These are phyloP conservation scores for Heracleum sosnowskyi DNA, from an alignment of 129 eudicot genomes.

Conservation along the genomic window DNA sequence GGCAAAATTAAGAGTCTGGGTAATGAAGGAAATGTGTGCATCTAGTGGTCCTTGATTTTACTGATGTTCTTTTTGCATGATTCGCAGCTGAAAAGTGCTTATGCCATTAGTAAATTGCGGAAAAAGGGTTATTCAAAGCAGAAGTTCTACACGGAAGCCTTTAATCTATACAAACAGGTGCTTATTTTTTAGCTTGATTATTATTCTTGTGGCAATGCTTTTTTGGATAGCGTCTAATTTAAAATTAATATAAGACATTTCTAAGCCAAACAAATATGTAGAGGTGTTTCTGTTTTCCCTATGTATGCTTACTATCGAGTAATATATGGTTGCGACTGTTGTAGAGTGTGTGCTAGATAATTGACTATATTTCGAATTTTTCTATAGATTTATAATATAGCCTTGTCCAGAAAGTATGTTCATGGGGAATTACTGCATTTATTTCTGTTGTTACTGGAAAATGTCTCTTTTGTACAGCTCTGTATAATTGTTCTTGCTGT, in stretches of 20 bases:
- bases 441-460: background rate
- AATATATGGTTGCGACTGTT: background rate
- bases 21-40: background rate
- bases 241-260: background rate
- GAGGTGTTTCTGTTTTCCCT: background rate
- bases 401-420: background rate
- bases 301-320: background rate
- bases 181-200: background rate
- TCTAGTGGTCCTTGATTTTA: background rate
- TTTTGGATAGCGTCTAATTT: background rate
- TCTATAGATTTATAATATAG: background rate
- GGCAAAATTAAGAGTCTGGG: too few species aligned
- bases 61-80: constrained; percentile 15
- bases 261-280: background rate
- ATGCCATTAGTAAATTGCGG: constrained; percentile 72
- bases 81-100: constrained; percentile 79
- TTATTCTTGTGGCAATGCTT: background rate
- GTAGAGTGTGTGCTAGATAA: background rate
- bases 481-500: background rate
- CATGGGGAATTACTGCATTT: background rate
- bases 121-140: constrained; percentile 79
- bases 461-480: background rate
- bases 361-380: background rate
- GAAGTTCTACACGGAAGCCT: constrained; percentile 68
- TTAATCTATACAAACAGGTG: constrained; percentile 74